These are phyloP conservation scores for Mortierella sp. DNA, from an alignment of 371 early-diverging fungal genomes.

Conservation along the genomic window DNA sequence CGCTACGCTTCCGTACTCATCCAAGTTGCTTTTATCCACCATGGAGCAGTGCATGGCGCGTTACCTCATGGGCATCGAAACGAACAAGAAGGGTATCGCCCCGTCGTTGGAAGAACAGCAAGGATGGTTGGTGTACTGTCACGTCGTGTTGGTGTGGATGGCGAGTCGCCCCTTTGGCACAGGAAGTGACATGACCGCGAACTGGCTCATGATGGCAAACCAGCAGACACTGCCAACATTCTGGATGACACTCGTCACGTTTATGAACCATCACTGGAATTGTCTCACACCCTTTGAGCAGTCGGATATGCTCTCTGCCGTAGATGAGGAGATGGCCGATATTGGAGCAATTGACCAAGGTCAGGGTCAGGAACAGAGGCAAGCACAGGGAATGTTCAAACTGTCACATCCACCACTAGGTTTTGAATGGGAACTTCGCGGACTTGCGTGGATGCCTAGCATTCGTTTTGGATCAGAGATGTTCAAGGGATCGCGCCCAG, in stretches of 20 bases:
- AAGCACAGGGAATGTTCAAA: conserved; percentile 7
- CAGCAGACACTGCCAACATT: conserved; percentile 36
- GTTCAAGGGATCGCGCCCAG: conserved; percentile 47
- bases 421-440: conserved; percentile 56
- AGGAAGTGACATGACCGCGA: conserved; percentile 23
- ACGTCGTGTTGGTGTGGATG: conserved; percentile 53
- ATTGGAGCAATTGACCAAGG: conserved; percentile 1
- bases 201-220: conserved; percentile 38
- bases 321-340: conserved; percentile 35
- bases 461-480: conserved; percentile 59
- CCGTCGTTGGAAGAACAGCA: conserved; percentile 39
- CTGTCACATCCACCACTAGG: conserved; percentile 46
- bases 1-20: conserved; percentile 43
- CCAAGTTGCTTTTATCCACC: conserved; percentile 42
- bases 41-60: conserved; percentile 55
- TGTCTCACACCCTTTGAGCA: conserved; percentile 52
- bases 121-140: conserved; percentile 55
- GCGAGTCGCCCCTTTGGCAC: conserved; percentile 49
- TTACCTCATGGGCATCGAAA: conserved; percentile 37
- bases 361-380: not conserved
- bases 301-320: conserved; percentile 48
- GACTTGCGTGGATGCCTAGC: conserved; percentile 54
- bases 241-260: conserved; percentile 43
- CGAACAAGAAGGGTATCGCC: conserved; percentile 10
- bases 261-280: conserved; percentile 50